These are phyloP conservation scores for Candida easanensis DNA, from an alignment of 805 yeast genomes.

Conservation along the genomic window DNA sequence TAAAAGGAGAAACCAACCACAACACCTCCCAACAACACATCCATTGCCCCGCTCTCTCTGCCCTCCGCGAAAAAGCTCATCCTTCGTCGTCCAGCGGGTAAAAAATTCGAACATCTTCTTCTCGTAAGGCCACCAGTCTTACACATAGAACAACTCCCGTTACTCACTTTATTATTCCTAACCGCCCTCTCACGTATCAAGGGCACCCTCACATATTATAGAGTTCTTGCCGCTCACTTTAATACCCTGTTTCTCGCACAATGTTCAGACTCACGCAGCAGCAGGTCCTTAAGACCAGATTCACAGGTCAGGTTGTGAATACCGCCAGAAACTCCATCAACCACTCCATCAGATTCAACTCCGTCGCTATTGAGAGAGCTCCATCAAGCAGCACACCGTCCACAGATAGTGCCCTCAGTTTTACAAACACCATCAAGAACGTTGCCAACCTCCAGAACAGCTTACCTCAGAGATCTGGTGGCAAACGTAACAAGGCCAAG, in stretches of 20 bases:
- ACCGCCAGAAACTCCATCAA: constrained; percentile 37
- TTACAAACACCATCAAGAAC: constrained; percentile 29
- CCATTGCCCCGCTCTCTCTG: too few relatives aligned
- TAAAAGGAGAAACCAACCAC: too few relatives aligned
- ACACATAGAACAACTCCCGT: too few relatives aligned
- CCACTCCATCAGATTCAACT: constrained; percentile 37
- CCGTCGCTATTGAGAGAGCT: constrained; percentile 33
- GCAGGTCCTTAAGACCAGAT: constrained; percentile 32
- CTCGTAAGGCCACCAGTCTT: too few relatives aligned
- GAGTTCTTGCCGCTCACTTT: too few relatives aligned
- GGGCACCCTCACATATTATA: too few relatives aligned
- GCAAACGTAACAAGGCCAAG: constrained; percentile 16
- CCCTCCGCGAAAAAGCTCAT: too few relatives aligned
- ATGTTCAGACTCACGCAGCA: constrained; percentile 27
- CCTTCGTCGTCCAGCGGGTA: too few relatives aligned
- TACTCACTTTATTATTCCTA: too few relatives aligned
- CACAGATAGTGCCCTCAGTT: constrained; percentile 20
- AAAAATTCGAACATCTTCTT: too few relatives aligned
- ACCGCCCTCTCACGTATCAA: too few relatives aligned
- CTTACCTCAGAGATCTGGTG: constrained; percentile 9
- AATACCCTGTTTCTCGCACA: neutral
- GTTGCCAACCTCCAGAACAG: constrained; percentile 25
- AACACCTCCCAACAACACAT: too few relatives aligned
- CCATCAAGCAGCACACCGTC: constrained; percentile 20
- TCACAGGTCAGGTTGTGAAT: constrained; percentile 38